Conservation (phyloP, 768 basidiomycete genomes). For the Gloeopeniophorella convolvens region DNA sequence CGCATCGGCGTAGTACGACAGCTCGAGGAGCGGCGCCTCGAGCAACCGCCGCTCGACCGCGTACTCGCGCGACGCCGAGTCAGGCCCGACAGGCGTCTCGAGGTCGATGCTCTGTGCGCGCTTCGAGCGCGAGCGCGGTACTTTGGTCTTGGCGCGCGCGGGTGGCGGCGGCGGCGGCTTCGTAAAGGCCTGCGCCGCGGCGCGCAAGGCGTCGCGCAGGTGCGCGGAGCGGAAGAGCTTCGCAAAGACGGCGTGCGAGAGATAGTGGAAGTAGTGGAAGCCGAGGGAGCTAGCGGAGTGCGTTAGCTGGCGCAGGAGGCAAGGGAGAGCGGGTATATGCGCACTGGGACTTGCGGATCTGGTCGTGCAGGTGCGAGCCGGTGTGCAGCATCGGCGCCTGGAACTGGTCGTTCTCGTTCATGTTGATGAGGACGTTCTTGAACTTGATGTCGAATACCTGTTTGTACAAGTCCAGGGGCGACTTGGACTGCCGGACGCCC, state of each 20-base stretch:
- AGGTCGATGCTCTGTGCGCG: constrained; percentile 39
- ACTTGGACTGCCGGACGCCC: constrained; percentile 84
- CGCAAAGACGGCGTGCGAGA: constrained; percentile 13
- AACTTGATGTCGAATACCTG: constrained; percentile 70
- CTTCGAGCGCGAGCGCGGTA: constrained; percentile 22
- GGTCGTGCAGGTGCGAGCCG: constrained; percentile 56
- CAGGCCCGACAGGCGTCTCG: constrained; percentile 46
- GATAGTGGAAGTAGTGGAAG: constrained; percentile 11
- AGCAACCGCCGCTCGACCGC: constrained; percentile 81
- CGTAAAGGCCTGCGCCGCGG: background rate
- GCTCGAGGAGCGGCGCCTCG: constrained; percentile 67
- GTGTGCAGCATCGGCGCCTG: constrained; percentile 56
- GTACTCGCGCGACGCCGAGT: constrained; percentile 66
- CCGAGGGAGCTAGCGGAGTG: constrained; percentile 12
- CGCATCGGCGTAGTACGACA: constrained; percentile 83
- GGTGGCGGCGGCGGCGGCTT: background rate
- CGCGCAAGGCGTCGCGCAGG: constrained; percentile 5
- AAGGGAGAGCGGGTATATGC: background rate
- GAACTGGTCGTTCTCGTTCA: constrained; percentile 73
- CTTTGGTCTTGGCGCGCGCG: too few species aligned
- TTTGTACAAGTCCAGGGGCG: constrained; percentile 78
- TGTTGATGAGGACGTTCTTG: constrained; percentile 52
- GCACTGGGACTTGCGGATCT: constrained; percentile 40
- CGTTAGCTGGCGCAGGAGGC: background rate
- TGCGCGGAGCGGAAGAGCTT: constrained; percentile 17